Percentiles rank a stretch among this genome's conserved stretches.
phyloP scores from a whole-genome alignment of 2,329 filamentous ascomycete genomes.

The Orbilia blumenaviensis region DNA sequence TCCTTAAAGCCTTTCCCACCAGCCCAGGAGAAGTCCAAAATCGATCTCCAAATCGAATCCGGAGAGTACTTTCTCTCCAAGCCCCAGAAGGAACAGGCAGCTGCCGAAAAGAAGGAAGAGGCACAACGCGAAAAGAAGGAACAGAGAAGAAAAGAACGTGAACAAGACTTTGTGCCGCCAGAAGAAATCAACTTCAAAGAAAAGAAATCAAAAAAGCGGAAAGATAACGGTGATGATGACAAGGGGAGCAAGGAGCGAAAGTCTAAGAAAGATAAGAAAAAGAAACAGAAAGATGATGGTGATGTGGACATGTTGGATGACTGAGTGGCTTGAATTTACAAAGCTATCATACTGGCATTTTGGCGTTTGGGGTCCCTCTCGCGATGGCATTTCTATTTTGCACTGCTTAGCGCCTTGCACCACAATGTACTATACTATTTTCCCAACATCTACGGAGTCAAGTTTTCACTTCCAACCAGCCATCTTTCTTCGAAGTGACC shows the following conservation, averaged over 20 bases:
- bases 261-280: conserved; percentile 50
- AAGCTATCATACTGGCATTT: conserved; percentile 17
- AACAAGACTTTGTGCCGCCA: conserved; percentile 86
- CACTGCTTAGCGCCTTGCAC: conserved; percentile 40
- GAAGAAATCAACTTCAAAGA: conserved; percentile 67
- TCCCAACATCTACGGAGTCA: conserved; percentile 3
- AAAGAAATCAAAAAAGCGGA: conserved; percentile 48
- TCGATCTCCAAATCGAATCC: conserved; percentile 96
- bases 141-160: conserved; percentile 84
- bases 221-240: conserved; percentile 36
- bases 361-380: conserved; percentile 40
- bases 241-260: conserved; percentile 24
- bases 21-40: conserved; percentile 96
- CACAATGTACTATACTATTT: conserved; percentile 41
- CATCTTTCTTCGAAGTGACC: not conserved
- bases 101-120: conserved; percentile 80
- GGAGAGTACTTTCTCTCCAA: conserved; percentile 97
- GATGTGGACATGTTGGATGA: conserved; percentile 26
- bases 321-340: not conserved
- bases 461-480: not conserved
- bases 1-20: conserved; percentile 79
- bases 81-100: conserved; percentile 85
- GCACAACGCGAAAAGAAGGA: conserved; percentile 87
- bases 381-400: conserved; percentile 11
- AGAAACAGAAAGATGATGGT: conserved; percentile 24